Base-by-base conservation (phyloP, 352 stramenopile species). In the Globisporangium sylvaticum region DNA sequence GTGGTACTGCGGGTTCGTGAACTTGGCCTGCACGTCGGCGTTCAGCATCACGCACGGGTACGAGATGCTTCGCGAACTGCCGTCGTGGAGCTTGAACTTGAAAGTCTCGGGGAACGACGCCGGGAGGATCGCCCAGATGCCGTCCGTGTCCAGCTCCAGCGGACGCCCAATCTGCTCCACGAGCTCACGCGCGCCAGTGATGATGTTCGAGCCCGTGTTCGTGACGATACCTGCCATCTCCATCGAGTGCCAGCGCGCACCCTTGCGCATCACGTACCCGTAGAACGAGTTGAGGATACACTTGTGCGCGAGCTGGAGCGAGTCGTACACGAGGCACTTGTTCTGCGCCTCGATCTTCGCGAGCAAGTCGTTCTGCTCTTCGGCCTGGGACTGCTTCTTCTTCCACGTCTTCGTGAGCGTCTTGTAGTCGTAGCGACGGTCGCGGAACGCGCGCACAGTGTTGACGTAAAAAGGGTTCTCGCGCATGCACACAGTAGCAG, bases 241-340 rank as follows among this genome's bases (percentile, higher is more conserved):
- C 97, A 99, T 99, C 0, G 93, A 99, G 63, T 98, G 89, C 98
- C 98, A 99, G 10, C 98, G 85, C 6, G 97, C 97, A 44, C 98
- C 98, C 66, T 99, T 99, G 29, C 98, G 89, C 97, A 99, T 99
- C 6, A 99, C 98, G 74, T 99, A 94, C 14, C 98, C 98, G 70
- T 99, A 99, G 71, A 99, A 99, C 31, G 87, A 94, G 74, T 99
- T 99, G 0, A 99, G 77, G 76, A 99, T 99, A 81, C 98, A 99
- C 80, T 99, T 99, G 84, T 99, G 98, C 5, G 98, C 98, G 22
- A 99, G 87, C 85, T 99, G 98, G 14, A 99, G 81, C 12, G 96
- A 99, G 71, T 99, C 98, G 73, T 99, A 99, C 44, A 96, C 87
- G n/a, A 94, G 78, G 46, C 81, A 90, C 73, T 96, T 97, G 62